Evolutionary conservation across 495 filamentous ascomycete genomes (phyloP).

Genomic region (Penicillium nucicola): DNA sequence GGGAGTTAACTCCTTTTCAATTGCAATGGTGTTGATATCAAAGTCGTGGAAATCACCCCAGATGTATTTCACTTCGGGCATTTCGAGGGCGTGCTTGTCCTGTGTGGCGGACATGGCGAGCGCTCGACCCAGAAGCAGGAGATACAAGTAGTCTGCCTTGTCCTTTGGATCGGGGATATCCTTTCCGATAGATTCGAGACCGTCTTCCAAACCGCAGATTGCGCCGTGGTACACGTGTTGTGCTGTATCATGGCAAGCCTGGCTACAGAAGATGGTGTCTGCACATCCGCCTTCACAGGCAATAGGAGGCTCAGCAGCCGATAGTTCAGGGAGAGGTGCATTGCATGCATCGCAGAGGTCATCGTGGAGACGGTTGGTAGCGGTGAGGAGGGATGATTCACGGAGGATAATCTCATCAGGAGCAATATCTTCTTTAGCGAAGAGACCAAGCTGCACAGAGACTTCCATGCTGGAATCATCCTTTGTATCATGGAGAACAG

Average conservation of each 20-base stretch:
- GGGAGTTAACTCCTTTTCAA: not conserved
- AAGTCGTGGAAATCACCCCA: slow-evolving; percentile 76
- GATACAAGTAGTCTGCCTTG: slow-evolving; percentile 73
- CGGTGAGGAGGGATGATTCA: slow-evolving; percentile 78
- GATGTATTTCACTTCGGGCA: slow-evolving; percentile 84
- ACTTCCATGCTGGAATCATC: slow-evolving; percentile 23
- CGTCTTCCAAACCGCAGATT: slow-evolving; percentile 73
- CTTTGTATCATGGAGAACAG: slow-evolving; percentile 55
- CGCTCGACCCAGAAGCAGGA: slow-evolving; percentile 72
- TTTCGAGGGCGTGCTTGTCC: slow-evolving; percentile 74
- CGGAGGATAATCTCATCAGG: slow-evolving; percentile 73
- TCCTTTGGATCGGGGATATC: slow-evolving; percentile 67
- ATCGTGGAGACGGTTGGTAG: slow-evolving; percentile 76
- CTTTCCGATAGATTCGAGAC: slow-evolving; percentile 74
- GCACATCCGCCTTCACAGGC: slow-evolving; percentile 67
- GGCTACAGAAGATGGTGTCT: slow-evolving; percentile 83
- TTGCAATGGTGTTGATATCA: slow-evolving; percentile 6
- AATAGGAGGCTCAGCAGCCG: slow-evolving; percentile 42
- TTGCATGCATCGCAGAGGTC: slow-evolving; percentile 83
- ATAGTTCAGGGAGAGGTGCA: slow-evolving; percentile 63
- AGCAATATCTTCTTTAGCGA: slow-evolving; percentile 76
- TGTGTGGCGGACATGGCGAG: slow-evolving; percentile 86
- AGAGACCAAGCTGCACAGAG: slow-evolving; percentile 77
- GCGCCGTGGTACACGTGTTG: slow-evolving; percentile 76
- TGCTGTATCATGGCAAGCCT: slow-evolving; percentile 68